A percentile compares a stretch with the other conserved stretches of the same genome.
Conservation (phyloP, 306 rosid genomes). For the Lablab purpureus region DNA sequence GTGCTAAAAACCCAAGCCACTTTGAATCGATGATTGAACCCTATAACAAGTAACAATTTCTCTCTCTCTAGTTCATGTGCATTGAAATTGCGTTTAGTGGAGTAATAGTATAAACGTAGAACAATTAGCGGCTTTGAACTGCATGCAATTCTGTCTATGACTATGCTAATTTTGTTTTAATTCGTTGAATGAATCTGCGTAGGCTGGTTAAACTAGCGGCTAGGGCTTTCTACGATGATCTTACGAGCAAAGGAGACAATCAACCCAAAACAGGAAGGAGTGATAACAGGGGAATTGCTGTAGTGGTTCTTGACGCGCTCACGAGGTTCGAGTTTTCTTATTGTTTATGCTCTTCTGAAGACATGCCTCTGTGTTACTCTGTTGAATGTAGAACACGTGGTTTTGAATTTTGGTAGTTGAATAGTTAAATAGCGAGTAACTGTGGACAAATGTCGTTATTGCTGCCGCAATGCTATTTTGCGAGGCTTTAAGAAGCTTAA, state of each 20-base stretch:
- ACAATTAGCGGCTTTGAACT: background rate
- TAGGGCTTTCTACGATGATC: conserved; percentile 93
- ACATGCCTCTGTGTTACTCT: conserved; percentile 8
- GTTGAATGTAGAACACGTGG: background rate
- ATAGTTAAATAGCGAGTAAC: background rate
- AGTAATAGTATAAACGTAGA: background rate
- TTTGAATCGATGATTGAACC: conserved; percentile 47
- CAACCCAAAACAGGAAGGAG: conserved; percentile 92
- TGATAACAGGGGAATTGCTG: conserved; percentile 97
- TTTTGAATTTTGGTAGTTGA: background rate
- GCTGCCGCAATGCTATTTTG: background rate
- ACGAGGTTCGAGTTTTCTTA: conserved; percentile 64
- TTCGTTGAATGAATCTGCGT: conserved; percentile 14
- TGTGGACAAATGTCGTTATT: background rate
- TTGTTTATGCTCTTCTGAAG: conserved; percentile 17
- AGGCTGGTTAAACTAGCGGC: conserved; percentile 93
- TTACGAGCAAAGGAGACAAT: conserved; percentile 84
- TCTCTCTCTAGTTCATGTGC: conserved; percentile 16
- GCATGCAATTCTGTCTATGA: background rate
- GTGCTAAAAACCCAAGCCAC: conserved; percentile 16
- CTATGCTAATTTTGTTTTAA: background rate
- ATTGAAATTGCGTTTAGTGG: background rate
- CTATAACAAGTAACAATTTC: conserved; percentile 68
- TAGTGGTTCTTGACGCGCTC: conserved; percentile 98
- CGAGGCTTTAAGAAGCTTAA: background rate